Evolutionary conservation across 495 filamentous ascomycete genomes (phyloP), one percentile per base, ranked within the genome.

Genomic region (Aspergillus sclerotiicarbonarius): DNA sequence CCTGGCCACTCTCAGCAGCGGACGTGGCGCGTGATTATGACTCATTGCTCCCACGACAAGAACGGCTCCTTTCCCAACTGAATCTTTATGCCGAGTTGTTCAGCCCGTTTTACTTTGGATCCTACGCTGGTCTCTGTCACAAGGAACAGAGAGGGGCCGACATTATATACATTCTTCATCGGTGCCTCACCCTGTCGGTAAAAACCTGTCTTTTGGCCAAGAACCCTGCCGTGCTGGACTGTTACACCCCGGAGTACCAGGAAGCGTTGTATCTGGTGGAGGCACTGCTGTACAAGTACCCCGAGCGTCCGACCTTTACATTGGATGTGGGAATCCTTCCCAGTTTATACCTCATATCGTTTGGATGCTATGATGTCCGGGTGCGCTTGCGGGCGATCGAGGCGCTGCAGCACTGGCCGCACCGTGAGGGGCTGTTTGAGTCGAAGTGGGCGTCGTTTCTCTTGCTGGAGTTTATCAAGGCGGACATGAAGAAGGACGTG

Each of bases 1-100:
- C 52, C 59, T 65, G 62, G 62, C 56, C 56, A 15, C 49, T 52
- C 9, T 62, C 62, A 25, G 59, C 31, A 12, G 10, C 16, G 35
- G 56, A 62, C 44, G 53, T 60, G 25, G n/a, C 20, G 37, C 50
- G 29, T 0, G 37, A 58, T n/a, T 61, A 63, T 25, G 29, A 46
- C 8, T 45, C 60, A 3, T 41, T 66, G 6, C 51, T 43, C 31
- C 37, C 47, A 10, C 60, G 32, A 16, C 63, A 66, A 21, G 53
- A 58, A 33, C 50, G 47, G 10, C 32, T 63, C 12, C 51, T 66
- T 18, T 41, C 37, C 8, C 8, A n/a, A n/a, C 37, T 41, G 9
- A 13, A n/a, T 6, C 37, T 15, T 6, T 41, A 41, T n/a, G 8
- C 37, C 12, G 37, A n/a, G 6, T 6, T 6, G 5, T 41, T 41